A percentile compares a stretch with the other conserved stretches of the same genome.
Conservation (phyloP, 164 flowering plant species). For the Cinnamomum chago region DNA sequence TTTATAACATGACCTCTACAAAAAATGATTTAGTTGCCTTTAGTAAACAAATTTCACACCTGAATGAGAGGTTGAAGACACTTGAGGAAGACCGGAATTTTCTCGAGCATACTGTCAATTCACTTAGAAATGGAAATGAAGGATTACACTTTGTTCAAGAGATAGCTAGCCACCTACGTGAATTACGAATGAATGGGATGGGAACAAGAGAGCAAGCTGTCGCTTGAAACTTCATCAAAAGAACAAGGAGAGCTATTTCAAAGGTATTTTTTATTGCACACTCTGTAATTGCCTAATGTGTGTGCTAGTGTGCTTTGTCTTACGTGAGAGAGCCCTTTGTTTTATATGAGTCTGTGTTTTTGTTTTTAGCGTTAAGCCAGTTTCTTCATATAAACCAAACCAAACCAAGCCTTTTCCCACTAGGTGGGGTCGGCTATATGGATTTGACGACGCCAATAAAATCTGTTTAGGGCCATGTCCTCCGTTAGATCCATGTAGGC, state of each 20-base stretch:
- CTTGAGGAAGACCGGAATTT: slow-evolving; percentile 53
- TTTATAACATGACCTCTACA: background rate
- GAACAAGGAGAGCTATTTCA: background rate
- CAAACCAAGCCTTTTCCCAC: too few species aligned
- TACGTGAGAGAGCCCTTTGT: background rate
- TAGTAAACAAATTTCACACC: slow-evolving; percentile 37
- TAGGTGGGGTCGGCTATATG: too few species aligned
- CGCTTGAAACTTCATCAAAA: slow-evolving; percentile 19
- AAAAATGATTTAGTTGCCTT: slow-evolving; percentile 26
- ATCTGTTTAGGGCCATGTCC: too few species aligned
- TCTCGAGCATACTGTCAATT: slow-evolving; percentile 44
- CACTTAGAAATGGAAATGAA: slow-evolving; percentile 48
- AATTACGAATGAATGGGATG: slow-evolving; percentile 39
- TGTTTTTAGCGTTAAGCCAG: background rate
- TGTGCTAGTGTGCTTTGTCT: background rate
- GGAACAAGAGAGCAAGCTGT: slow-evolving; percentile 12
- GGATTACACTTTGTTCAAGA: slow-evolving; percentile 57
- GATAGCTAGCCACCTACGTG: slow-evolving; percentile 58
- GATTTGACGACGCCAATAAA: too few species aligned
- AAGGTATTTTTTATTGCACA: slow-evolving; percentile 13
- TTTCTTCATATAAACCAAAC: background rate
- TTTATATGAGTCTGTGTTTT: background rate
- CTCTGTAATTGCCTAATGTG: background rate
- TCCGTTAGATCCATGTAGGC: too few species aligned
- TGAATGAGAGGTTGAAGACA: slow-evolving; percentile 45